Base-by-base conservation (phyloP, 2,329 filamentous ascomycete genomes). In the Colletotrichum magnum region DNA sequence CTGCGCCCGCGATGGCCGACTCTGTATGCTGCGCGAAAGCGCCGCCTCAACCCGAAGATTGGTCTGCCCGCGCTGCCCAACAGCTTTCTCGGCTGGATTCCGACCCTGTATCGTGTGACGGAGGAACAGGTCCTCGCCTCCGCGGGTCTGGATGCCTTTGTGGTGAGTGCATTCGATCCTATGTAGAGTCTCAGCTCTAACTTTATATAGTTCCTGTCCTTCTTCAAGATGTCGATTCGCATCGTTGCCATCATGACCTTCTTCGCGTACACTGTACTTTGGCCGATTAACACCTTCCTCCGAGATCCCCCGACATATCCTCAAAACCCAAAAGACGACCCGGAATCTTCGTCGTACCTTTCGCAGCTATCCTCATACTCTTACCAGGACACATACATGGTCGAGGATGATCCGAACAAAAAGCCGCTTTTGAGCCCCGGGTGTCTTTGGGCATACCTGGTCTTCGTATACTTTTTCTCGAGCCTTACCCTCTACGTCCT, bases 381-480 rank as follows among this genome's bases (percentile, higher is more conserved):
- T 10, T 36, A 36, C 32, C 47, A 54, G 12, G 51, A 66, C 2
- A 16, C 71, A 73, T 36, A 7, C 53, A 39, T 5, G 12, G 36
- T 72, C 43, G 72, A 77, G 18, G 77, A 79, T 58, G 77, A 78
- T 45, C 75, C 75, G 6, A 75, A 79, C 71, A 58, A 75, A 18
- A 77, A 79, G 56, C 80, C 75, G 58, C 77, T 79, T 41, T 73
- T 73, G 3, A 76, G 78, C 43, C 78, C 78, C 62, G 78, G 78
- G 57, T 97, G 95, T 75, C 83, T 98, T 1, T 98, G 95, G 94
- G 93, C 95, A 75, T 98, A 98, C 76, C 88, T 97, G 15, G 85
- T 93, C n/a, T 99, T 99, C 75, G 93, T 94, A 1, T 99, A 98
- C 82, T 86, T 98, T 58, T 99, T 98, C 79, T 95, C 92, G 6